Conservation (phyloP, 2,329 filamentous ascomycete genomes). For the Trichoderma atrobrunneum region DNA sequence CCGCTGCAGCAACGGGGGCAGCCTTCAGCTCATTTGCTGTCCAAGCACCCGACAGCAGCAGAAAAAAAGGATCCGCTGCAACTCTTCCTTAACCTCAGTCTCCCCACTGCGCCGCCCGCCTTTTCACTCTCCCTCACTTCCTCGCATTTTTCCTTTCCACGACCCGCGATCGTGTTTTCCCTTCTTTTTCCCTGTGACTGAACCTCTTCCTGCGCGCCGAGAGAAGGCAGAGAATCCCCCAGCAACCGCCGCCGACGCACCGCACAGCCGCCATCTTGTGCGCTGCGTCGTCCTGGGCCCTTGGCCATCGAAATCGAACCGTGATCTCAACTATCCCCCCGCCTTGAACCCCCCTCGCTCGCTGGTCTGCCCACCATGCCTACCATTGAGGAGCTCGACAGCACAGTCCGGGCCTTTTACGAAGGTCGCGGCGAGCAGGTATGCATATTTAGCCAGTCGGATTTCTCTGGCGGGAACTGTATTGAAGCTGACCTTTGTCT, state of each 20-base stretch:
- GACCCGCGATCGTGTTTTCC: neutral
- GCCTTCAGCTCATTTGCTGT: conserved; percentile 7
- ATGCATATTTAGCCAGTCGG: conserved; percentile 37
- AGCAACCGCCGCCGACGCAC: conserved; percentile 23
- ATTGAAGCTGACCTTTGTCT: conserved; percentile 38
- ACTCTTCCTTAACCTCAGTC: conserved; percentile 16
- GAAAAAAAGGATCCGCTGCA: conserved; percentile 11
- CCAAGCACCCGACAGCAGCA: neutral
- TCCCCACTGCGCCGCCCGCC: conserved; percentile 17
- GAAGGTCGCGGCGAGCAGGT: conserved; percentile 94
- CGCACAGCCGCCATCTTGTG: conserved; percentile 26
- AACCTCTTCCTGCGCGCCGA: conserved; percentile 3
- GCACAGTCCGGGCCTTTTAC: conserved; percentile 93
- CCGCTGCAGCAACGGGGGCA: conserved; percentile 3
- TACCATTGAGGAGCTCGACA: conserved; percentile 92
- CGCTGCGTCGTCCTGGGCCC: conserved; percentile 27
- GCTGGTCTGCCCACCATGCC: conserved; percentile 50
- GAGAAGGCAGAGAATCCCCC: neutral
- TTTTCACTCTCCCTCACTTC: conserved; percentile 16
- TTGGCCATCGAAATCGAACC: conserved; percentile 24
- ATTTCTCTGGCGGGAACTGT: neutral
- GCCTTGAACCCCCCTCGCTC: conserved; percentile 25
- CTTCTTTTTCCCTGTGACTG: neutral
- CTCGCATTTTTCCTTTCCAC: conserved; percentile 16
- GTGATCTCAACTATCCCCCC: conserved; percentile 28